Conservation (phyloP, 2,329 filamentous ascomycete species). For the Didymella exigua region DNA sequence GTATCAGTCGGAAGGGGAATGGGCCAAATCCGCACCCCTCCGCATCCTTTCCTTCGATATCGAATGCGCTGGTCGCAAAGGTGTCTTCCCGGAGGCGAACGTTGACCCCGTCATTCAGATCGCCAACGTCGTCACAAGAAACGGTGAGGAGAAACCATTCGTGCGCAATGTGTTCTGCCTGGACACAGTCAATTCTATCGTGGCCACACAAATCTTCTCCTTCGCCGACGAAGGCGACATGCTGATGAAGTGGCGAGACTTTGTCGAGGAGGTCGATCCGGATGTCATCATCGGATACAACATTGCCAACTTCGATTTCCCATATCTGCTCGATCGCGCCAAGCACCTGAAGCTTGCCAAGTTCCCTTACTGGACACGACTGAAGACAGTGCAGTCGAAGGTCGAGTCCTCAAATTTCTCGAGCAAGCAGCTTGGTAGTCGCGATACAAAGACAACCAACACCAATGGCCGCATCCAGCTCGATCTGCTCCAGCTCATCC, state of each 20-base stretch:
- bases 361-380: conserved; percentile 87
- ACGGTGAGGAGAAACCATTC: conserved; percentile 95
- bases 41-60: conserved; percentile 97
- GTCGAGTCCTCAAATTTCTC: conserved; percentile 85
- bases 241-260: conserved; percentile 91
- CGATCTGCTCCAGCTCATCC: conserved; percentile 91
- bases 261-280: conserved; percentile 86
- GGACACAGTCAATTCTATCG: conserved; percentile 88
- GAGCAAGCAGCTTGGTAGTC: conserved; percentile 97
- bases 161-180: conserved; percentile 95
- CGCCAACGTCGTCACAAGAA: conserved; percentile 91
- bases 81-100: conserved; percentile 92
- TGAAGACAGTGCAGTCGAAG: conserved; percentile 72
- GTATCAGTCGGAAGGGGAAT: conserved; percentile 88
- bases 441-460: conserved; percentile 92
- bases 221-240: conserved; percentile 83
- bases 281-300: conserved; percentile 99
- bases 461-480: conserved; percentile 92
- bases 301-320: conserved; percentile 98
- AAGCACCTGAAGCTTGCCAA: conserved; percentile 77
- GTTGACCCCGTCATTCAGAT: conserved; percentile 97
- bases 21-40: conserved; percentile 96
- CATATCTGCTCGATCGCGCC: conserved; percentile 88
- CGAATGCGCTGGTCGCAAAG: conserved; percentile 96
- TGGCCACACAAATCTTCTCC: conserved; percentile 90